Percentiles rank a stretch among this genome's conserved stretches.
Conservation (phyloP, 768 basidiomycete species). For the Megacollybia marginata region DNA sequence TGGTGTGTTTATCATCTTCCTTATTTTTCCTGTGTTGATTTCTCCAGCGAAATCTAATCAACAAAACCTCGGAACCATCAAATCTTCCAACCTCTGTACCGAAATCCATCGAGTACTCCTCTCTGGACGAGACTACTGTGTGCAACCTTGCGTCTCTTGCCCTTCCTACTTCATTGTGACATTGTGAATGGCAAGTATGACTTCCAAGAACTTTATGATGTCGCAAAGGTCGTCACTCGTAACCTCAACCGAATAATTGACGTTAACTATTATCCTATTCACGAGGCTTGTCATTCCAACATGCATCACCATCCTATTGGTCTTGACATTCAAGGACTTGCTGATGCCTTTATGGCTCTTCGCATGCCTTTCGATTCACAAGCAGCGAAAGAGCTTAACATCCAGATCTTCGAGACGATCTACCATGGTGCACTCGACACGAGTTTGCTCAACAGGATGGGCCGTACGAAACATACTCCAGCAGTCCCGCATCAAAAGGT, state of each 20-base stretch:
- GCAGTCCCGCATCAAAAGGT: conserved; percentile 85
- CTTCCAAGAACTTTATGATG: conserved; percentile 74
- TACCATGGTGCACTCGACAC: conserved; percentile 81
- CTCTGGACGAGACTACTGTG: conserved; percentile 78
- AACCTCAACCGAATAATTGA: conserved; percentile 77
- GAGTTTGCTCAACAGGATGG: conserved; percentile 79
- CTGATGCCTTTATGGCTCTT: conserved; percentile 80
- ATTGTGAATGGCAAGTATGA: conserved; percentile 58
- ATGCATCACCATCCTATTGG: conserved; percentile 81
- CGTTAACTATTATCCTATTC: conserved; percentile 72
- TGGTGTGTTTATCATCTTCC: conserved; percentile 28
- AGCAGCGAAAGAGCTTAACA: conserved; percentile 62
- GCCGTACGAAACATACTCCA: conserved; percentile 83
- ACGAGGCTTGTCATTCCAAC: conserved; percentile 69
- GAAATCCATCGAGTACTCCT: conserved; percentile 70
- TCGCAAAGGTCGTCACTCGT: conserved; percentile 66
- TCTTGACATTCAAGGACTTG: conserved; percentile 77
- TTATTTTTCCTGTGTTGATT: background rate
- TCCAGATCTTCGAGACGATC: conserved; percentile 82
- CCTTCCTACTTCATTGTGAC: conserved; percentile 68
- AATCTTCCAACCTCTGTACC: conserved; percentile 79
- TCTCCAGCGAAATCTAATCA: conserved; percentile 70
- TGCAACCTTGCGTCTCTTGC: conserved; percentile 82
- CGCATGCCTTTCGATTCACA: conserved; percentile 73
- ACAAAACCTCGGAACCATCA: conserved; percentile 80